Conservation (phyloP, 768 basidiomycete genomes). For the Hericium rajendrae region DNA sequence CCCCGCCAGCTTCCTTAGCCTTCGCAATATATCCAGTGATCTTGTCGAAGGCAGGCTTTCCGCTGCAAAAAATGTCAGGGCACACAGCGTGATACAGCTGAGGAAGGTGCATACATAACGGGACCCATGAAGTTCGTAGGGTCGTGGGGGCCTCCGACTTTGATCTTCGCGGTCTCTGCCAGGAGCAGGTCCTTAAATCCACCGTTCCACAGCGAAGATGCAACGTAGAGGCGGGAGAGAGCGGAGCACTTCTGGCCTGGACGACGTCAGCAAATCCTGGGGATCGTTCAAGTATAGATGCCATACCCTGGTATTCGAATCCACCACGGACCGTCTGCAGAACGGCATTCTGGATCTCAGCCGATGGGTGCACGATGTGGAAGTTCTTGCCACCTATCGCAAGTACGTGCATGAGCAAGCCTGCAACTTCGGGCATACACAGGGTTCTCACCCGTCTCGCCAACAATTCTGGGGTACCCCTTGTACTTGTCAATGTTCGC, state of each 20-base stretch:
- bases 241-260: slow-evolving; percentile 95
- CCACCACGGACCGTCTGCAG: slow-evolving; percentile 78
- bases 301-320: slow-evolving; percentile 87
- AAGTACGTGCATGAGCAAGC: background rate
- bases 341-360: slow-evolving; percentile 85
- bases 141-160: slow-evolving; percentile 66
- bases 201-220: slow-evolving; percentile 72
- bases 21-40: slow-evolving; percentile 74
- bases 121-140: slow-evolving; percentile 90
- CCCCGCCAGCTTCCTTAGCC: slow-evolving; percentile 83
- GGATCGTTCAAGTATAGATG: background rate
- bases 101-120: slow-evolving; percentile 59
- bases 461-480: slow-evolving; percentile 90
- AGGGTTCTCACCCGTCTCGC: slow-evolving; percentile 64
- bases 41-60: slow-evolving; percentile 82
- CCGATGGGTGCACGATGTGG: slow-evolving; percentile 83
- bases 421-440: background rate
- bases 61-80: slow-evolving; percentile 32
- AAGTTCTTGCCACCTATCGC: slow-evolving; percentile 87
- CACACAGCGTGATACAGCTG: background rate
- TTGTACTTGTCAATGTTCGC: slow-evolving; percentile 80
- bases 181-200: slow-evolving; percentile 82
- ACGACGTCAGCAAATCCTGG: background rate
- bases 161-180: slow-evolving; percentile 73
- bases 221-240: slow-evolving; percentile 82